phyloP scores from a whole-genome alignment of 257 asterid genomes.

The Jaltomata sinuosa region DNA sequence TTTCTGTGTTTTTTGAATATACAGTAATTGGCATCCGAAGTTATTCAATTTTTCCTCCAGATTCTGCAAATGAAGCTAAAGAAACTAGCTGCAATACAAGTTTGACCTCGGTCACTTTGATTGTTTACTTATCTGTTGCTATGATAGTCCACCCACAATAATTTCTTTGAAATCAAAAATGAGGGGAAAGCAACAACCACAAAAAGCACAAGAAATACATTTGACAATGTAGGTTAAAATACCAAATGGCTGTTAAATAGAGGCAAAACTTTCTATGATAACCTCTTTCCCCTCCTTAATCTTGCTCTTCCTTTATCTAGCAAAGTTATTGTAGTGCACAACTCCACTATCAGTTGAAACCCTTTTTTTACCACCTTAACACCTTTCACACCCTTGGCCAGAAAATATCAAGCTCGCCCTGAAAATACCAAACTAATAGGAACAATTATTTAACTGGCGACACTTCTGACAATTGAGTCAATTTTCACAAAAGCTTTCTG shows the following conservation, averaged over 20 bases:
- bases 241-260: not conserved
- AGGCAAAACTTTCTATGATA: not conserved
- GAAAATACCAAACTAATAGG: not conserved
- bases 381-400: not conserved
- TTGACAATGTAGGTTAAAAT: not conserved
- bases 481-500: not conserved
- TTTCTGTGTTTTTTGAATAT: not conserved
- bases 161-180: not conserved
- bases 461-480: not conserved
- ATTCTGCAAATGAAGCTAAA: not conserved
- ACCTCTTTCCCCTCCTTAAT: not conserved
- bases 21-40: not conserved
- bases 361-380: not conserved
- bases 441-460: not conserved
- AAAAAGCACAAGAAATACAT: not conserved
- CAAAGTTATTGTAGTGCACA: not conserved
- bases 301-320: not conserved
- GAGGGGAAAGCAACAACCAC: not conserved
- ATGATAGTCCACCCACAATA: not conserved
- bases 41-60: not conserved
- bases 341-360: not conserved
- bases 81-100: not conserved
- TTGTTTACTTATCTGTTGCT: not conserved
- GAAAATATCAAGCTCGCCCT: not conserved
- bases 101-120: not conserved